A percentile compares a stretch with the other conserved stretches of the same genome.
These are phyloP conservation scores for Vairimorpha ceranae DNA, from an alignment of 371 early-diverging fungal species.

Conservation along the genomic window DNA sequence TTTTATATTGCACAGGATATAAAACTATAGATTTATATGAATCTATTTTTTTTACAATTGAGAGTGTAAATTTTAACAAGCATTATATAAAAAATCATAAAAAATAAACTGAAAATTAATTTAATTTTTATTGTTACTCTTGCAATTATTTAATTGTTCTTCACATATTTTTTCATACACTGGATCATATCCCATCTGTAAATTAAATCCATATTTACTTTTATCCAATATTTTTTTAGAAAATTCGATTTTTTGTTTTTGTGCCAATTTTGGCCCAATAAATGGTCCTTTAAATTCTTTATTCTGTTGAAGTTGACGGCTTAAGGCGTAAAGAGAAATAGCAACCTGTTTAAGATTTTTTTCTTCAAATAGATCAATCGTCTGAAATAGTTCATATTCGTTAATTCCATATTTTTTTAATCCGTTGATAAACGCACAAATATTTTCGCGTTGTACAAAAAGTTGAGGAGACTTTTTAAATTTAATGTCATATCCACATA, in stretches of 20 bases:
- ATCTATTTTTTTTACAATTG: constrained; percentile 26
- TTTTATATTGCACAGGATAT: constrained; percentile 10
- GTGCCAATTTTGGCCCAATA: constrained; percentile 60
- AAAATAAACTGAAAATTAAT: too few relatives aligned
- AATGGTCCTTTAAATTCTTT: constrained; percentile 62
- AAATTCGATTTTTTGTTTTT: constrained; percentile 48
- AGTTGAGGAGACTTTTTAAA: constrained; percentile 67
- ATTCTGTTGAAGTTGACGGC: constrained; percentile 69
- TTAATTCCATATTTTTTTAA: constrained; percentile 71
- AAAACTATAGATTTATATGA: constrained; percentile 15
- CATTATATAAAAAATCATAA: neutral
- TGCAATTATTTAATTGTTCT: neutral
- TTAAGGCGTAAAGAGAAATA: constrained; percentile 68
- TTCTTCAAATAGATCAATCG: constrained; percentile 76
- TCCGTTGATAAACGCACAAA: constrained; percentile 68
- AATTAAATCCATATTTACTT: constrained; percentile 50
- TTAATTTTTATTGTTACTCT: neutral
- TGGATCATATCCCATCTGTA: constrained; percentile 39
- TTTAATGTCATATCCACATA: constrained; percentile 65
- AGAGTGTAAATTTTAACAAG: neutral
- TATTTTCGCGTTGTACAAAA: constrained; percentile 78
- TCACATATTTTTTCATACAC: constrained; percentile 2
- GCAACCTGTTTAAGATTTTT: constrained; percentile 72
- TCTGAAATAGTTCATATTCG: constrained; percentile 74
- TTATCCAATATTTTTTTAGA: constrained; percentile 55